Conservation (phyloP, 331 rosid genomes). For the Pyracantha coccinea region DNA sequence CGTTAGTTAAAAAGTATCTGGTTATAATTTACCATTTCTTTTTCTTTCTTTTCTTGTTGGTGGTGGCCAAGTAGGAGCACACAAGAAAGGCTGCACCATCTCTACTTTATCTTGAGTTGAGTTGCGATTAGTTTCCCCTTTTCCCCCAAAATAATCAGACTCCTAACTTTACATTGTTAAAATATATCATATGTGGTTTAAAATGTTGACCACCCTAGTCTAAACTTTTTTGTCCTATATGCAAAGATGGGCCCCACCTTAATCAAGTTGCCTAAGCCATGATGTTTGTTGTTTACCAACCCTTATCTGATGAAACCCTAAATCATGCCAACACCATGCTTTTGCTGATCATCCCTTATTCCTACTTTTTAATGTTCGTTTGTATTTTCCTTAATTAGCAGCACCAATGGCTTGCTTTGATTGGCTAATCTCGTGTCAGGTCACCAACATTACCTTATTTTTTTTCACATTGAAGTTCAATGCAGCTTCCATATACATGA, state of each 20-base stretch:
- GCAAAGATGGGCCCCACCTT: conserved; percentile 20
- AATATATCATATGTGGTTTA: conserved; percentile 4
- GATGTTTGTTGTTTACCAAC: conserved; percentile 26
- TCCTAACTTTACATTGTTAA: conserved; percentile 9
- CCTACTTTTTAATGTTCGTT: too few relatives aligned
- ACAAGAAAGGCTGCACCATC: conserved; percentile 20
- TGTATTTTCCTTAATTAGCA: not conserved
- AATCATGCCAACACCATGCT: conserved; percentile 19
- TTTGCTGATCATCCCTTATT: too few relatives aligned
- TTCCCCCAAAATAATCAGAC: too few relatives aligned
- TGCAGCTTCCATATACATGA: too few relatives aligned
- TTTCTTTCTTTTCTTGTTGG: not conserved
- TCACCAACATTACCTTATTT: conserved; percentile 30
- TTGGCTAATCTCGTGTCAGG: conserved; percentile 24
- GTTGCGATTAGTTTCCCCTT: conserved; percentile 19
- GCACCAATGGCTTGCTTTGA: conserved; percentile 7
- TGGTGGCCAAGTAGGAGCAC: conserved; percentile 43
- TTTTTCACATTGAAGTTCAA: not conserved
- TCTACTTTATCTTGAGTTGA: conserved; percentile 30
- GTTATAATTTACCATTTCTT: not conserved
- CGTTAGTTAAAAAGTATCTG: too few relatives aligned
- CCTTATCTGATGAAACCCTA: conserved; percentile 9
- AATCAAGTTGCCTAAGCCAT: conserved; percentile 31
- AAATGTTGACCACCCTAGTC: conserved; percentile 7
- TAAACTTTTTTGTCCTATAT: not conserved